Conservation (phyloP, 2,329 filamentous ascomycete species). For the Xenosphaeropsis pyriputrescens region DNA sequence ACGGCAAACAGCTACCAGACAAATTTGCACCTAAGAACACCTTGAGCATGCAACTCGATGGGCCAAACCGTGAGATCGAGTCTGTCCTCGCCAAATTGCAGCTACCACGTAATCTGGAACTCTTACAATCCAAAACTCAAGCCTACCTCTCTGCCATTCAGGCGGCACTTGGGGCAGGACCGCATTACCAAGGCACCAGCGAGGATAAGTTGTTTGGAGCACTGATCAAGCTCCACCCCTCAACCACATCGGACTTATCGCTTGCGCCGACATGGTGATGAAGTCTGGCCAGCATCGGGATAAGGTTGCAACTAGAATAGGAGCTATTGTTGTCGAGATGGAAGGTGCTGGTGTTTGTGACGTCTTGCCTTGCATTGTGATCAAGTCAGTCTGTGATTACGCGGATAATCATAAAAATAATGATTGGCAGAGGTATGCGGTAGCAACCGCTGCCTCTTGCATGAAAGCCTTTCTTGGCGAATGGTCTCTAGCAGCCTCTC, state of each 20-base stretch:
- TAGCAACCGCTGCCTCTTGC: conserved; percentile 16
- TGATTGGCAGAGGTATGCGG: conserved; percentile 21
- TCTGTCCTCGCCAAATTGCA: conserved; percentile 3
- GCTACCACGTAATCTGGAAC: neutral
- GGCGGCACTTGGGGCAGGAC: neutral
- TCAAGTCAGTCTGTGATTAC: conserved; percentile 26
- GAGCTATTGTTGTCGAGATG: conserved; percentile 16
- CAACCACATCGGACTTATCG: conserved; percentile 20
- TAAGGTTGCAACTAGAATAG: neutral
- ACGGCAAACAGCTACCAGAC: conserved; percentile 11
- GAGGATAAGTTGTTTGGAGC: conserved; percentile 2
- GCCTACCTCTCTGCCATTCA: conserved; percentile 2
- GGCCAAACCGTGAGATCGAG: conserved; percentile 5
- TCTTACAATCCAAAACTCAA: conserved; percentile 1
- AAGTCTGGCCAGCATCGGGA: conserved; percentile 4
- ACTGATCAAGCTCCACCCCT: neutral
- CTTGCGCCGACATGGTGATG: conserved; percentile 11
- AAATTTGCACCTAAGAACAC: conserved; percentile 9
- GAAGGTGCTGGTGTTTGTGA: conserved; percentile 14
- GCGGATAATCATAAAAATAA: conserved; percentile 24
- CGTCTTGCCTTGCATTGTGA: conserved; percentile 20
- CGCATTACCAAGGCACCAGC: conserved; percentile 1
- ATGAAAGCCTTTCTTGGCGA: conserved; percentile 7
- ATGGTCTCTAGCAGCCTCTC: no score
- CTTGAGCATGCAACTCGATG: conserved; percentile 3